Percentiles rank a stretch among this genome's conserved stretches.
Evolutionary conservation across 2,329 filamentous ascomycete species (phyloP).

Genomic region (Beauveria varroae): DNA sequence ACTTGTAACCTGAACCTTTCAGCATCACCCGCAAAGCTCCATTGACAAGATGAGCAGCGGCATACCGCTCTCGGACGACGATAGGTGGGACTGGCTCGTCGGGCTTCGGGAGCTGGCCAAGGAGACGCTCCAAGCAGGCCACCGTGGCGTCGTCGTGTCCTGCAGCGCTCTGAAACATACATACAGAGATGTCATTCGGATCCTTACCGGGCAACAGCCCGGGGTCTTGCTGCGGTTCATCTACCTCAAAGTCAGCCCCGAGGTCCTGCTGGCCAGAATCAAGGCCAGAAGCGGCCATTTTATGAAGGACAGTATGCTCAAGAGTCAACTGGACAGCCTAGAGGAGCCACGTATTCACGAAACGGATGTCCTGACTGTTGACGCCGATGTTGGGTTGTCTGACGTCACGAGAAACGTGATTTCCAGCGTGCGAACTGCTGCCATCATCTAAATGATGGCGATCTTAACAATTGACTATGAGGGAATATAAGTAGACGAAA

Average conservation of each 20-base stretch:
- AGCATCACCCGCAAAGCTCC: slow-evolving; percentile 48
- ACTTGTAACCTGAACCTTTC: not conserved
- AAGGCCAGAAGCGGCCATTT: slow-evolving; percentile 54
- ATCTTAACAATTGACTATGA: not conserved
- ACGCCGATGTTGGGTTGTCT: slow-evolving; percentile 16
- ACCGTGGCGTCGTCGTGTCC: slow-evolving; percentile 44
- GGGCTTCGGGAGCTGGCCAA: slow-evolving; percentile 35
- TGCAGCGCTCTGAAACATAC: slow-evolving; percentile 63
- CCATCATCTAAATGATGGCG: not conserved
- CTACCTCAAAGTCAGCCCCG: slow-evolving; percentile 53
- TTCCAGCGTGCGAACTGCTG: not conserved
- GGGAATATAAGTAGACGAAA: not conserved
- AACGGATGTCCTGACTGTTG: slow-evolving; percentile 40
- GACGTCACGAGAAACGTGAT: slow-evolving; percentile 6
- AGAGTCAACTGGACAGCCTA: slow-evolving; percentile 56
- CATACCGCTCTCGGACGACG: slow-evolving; percentile 57
- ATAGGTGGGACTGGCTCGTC: slow-evolving; percentile 65
- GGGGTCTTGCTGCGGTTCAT: slow-evolving; percentile 54
- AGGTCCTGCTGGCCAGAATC: slow-evolving; percentile 52
- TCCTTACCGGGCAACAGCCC: slow-evolving; percentile 42
- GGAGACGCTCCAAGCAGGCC: not conserved
- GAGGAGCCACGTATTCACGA: slow-evolving; percentile 43
- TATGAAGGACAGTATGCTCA: slow-evolving; percentile 64
- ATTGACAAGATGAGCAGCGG: slow-evolving; percentile 58
- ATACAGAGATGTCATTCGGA: slow-evolving; percentile 56